phyloP scores from a whole-genome alignment of 163 green algal genomes.

The Chloromonas sp. region DNA sequence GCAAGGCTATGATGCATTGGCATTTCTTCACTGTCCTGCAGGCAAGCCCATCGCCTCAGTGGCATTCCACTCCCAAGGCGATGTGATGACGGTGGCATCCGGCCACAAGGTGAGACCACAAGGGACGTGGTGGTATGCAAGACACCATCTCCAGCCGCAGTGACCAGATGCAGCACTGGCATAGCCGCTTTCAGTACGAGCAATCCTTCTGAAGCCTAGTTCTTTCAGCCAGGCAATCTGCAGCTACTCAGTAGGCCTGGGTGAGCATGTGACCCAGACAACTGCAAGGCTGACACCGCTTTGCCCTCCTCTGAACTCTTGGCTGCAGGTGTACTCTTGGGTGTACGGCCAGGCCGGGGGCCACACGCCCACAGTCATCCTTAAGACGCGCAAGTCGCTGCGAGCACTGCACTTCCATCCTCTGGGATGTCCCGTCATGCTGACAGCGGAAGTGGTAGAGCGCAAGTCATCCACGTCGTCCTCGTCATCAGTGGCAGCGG shows the following conservation, averaged over 20 bases:
- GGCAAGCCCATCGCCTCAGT: conserved; percentile 83
- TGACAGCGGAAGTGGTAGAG: conserved; percentile 84
- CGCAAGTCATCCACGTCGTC: background rate
- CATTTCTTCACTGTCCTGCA: conserved; percentile 23
- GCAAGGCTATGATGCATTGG: background rate
- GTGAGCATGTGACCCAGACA: background rate
- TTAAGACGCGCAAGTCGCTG: conserved; percentile 79
- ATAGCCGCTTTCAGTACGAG: too few species aligned
- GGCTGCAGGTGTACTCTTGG: conserved; percentile 70
- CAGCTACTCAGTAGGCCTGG: background rate
- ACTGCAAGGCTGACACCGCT: background rate
- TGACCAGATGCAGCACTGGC: too few species aligned
- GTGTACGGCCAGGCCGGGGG: conserved; percentile 40
- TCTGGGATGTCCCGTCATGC: conserved; percentile 60
- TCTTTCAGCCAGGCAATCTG: too few species aligned
- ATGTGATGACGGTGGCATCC: conserved; percentile 76
- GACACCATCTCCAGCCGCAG: background rate
- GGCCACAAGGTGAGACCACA: conserved; percentile 70
- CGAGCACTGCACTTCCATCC: conserved; percentile 90
- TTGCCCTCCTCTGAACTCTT: too few species aligned
- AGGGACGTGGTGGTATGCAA: background rate
- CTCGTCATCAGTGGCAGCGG: too few species aligned
- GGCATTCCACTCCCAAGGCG: conserved; percentile 67
- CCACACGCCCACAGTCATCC: conserved; percentile 16
- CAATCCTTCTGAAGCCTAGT: too few species aligned